Percentiles rank a stretch among this genome's conserved stretches.
These are phyloP conservation scores for Paraphaeosphaeria minitans DNA, from an alignment of 2,329 filamentous ascomycete genomes.

Conservation along the genomic window DNA sequence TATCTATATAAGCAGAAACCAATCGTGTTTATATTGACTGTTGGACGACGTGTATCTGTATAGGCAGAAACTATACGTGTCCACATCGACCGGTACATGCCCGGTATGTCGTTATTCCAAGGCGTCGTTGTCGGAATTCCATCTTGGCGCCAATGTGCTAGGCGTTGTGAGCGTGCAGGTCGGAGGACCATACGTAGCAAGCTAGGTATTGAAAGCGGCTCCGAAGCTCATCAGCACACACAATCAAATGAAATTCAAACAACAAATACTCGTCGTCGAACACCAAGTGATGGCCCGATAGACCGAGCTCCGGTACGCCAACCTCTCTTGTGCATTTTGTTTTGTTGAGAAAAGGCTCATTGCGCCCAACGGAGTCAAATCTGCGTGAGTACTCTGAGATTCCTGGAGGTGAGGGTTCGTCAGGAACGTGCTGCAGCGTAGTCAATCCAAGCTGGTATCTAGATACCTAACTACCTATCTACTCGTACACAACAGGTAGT, in stretches of 20 bases:
- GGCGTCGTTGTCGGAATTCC: constrained; percentile 29
- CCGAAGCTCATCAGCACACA: not conserved
- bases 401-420: not conserved
- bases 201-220: not conserved
- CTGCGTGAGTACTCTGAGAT: not conserved
- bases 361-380: not conserved
- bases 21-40: constrained; percentile 6
- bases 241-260: not conserved
- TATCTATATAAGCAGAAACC: constrained; percentile 7
- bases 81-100: constrained; percentile 1
- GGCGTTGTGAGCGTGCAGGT: constrained; percentile 14
- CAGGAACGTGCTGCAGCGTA: not conserved
- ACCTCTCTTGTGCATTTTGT: not conserved
- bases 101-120: constrained; percentile 22
- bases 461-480: too few species aligned
- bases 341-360: constrained; percentile 9
- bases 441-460: not conserved
- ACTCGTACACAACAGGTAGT: too few species aligned
- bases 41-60: constrained; percentile 11
- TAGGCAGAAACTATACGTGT: constrained; percentile 12
- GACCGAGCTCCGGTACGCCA: not conserved
- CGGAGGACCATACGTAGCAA: too few species aligned
- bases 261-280: not conserved
- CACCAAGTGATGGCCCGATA: not conserved
- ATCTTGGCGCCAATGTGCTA: constrained; percentile 44